Evolutionary conservation across 805 yeast genomes (phyloP).

Genomic region (Peterozyma toletana): DNA sequence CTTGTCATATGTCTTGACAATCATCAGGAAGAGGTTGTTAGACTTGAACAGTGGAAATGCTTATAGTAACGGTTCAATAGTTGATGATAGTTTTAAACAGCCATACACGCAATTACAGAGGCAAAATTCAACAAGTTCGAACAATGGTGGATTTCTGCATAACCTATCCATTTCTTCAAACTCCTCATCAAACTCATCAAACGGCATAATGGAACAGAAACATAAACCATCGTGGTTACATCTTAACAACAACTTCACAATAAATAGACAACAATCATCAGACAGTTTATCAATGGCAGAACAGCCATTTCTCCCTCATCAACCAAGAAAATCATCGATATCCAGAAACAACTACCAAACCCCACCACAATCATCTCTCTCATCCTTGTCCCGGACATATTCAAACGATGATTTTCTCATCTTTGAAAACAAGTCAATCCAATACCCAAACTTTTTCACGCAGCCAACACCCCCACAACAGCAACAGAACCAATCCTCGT

Average conservation of each 20-base stretch:
- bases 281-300: conserved; percentile 16
- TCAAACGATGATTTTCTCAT: neutral
- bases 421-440: neutral
- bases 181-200: conserved; percentile 8
- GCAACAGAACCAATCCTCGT: neutral
- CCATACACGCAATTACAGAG: conserved; percentile 12
- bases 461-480: neutral
- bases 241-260: conserved; percentile 20
- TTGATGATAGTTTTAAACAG: conserved; percentile 1
- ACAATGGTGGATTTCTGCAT: conserved; percentile 9
- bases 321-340: conserved; percentile 1
- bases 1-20: conserved; percentile 17
- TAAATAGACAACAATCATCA: conserved; percentile 23
- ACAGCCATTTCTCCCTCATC: conserved; percentile 4
- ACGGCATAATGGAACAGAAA: conserved; percentile 1
- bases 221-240: conserved; percentile 28
- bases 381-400: neutral
- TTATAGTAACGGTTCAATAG: conserved; percentile 1
- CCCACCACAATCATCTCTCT: conserved; percentile 5
- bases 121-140: conserved; percentile 14
- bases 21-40: conserved; percentile 24
- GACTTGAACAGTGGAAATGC: conserved; percentile 18
- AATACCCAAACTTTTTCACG: neutral
- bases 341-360: conserved; percentile 3
- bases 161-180: conserved; percentile 3